Percentiles rank a stretch among this genome's conserved stretches.
Evolutionary conservation across 441 rosid species (phyloP).

Genomic region (Gossypium davidsonii): DNA sequence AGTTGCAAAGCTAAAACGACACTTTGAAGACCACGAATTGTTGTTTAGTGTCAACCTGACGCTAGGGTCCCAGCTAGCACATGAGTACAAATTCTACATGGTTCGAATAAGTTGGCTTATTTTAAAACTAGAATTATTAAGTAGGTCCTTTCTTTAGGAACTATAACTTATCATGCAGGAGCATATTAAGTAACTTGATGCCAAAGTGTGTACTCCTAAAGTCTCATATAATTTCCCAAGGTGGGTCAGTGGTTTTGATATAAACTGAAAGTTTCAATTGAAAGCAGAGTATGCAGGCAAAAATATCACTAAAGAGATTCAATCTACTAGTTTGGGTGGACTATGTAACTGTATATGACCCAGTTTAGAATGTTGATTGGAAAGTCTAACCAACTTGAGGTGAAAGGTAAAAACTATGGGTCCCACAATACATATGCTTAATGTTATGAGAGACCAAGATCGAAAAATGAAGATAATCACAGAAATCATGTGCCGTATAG

Average conservation of each 20-base stretch:
- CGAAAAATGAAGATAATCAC: neutral
- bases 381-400: neutral
- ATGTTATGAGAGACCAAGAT: neutral
- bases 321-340: neutral
- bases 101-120: neutral
- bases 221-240: neutral
- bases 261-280: neutral
- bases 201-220: neutral
- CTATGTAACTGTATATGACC: neutral
- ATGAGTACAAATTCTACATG: neutral
- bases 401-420: constrained; percentile 5
- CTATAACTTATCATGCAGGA: neutral
- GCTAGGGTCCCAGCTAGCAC: neutral
- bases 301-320: neutral
- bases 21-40: neutral
- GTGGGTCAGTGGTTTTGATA: neutral
- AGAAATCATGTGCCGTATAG: neutral
- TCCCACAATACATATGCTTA: neutral
- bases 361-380: constrained; percentile 5
- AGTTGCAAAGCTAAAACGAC: neutral
- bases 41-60: neutral
- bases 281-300: constrained; percentile 1
- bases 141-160: neutral
- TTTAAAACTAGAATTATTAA: neutral
- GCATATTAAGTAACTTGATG: neutral